phyloP scores from a whole-genome alignment of 768 basidiomycete species.

The Amanita jacksonii region DNA sequence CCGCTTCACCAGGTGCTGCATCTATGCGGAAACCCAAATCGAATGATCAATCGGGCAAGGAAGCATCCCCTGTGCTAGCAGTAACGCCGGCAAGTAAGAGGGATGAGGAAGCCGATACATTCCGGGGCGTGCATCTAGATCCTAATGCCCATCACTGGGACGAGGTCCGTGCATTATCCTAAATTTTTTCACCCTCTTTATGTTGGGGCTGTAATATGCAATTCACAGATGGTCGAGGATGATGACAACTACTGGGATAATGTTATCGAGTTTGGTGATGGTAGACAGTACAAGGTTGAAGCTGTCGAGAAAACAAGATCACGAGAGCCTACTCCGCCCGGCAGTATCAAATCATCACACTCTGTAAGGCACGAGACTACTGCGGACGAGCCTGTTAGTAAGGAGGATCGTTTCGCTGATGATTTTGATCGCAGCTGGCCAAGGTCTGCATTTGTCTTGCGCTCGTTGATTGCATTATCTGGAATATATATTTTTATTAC shows the following conservation, averaged over 20 bases:
- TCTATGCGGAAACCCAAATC: slow-evolving; percentile 26
- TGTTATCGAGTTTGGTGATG: slow-evolving; percentile 94
- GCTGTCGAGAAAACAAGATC: slow-evolving; percentile 24
- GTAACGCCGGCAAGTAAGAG: slow-evolving; percentile 45
- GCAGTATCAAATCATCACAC: slow-evolving; percentile 12
- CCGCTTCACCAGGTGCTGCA: slow-evolving; percentile 18
- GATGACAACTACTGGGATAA: slow-evolving; percentile 84
- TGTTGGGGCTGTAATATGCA: slow-evolving; percentile 3
- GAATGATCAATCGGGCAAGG: slow-evolving; percentile 34
- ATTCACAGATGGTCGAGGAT: slow-evolving; percentile 75
- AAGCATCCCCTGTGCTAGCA: slow-evolving; percentile 42
- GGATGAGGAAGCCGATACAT: slow-evolving; percentile 83
- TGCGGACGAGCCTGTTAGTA: slow-evolving; percentile 46
- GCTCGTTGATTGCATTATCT: background rate
- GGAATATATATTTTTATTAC: background rate
- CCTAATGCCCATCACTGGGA: slow-evolving; percentile 98
- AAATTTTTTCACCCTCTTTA: slow-evolving; percentile 1
- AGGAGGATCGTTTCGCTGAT: slow-evolving; percentile 85
- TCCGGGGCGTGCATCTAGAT: slow-evolving; percentile 88
- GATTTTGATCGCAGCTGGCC: slow-evolving; percentile 98
- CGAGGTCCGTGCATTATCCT: slow-evolving; percentile 52
- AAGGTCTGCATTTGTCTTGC: slow-evolving; percentile 23
- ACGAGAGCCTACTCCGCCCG: slow-evolving; percentile 5
- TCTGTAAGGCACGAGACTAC: slow-evolving; percentile 13
- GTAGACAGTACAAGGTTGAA: slow-evolving; percentile 81